Conservation (phyloP, 352 stramenopile species). For the Phytophthora lateralis region DNA sequence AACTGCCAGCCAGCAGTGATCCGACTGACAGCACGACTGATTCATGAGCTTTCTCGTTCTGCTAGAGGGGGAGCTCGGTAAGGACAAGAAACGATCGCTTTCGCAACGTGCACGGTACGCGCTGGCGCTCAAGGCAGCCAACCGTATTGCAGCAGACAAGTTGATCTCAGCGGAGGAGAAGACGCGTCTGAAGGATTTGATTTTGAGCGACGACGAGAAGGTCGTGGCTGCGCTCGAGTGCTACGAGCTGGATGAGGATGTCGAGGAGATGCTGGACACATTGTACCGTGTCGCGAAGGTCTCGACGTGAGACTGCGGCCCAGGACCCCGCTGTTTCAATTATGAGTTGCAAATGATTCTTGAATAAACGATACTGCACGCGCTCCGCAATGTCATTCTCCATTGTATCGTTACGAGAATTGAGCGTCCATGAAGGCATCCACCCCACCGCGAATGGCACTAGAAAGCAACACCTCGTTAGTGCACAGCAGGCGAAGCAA, state of each 20-base stretch:
- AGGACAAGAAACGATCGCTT: constrained; percentile 59
- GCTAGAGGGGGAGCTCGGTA: constrained; percentile 70
- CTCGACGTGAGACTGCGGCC: constrained; percentile 24
- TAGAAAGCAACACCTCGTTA: constrained; percentile 28
- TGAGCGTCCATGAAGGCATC: constrained; percentile 68
- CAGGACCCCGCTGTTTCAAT: constrained; percentile 15
- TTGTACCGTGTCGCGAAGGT: constrained; percentile 80
- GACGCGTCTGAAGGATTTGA: constrained; percentile 80
- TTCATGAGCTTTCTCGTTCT: constrained; percentile 28
- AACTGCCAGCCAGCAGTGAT: constrained; percentile 9
- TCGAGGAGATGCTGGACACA: constrained; percentile 87
- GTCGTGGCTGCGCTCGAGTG: constrained; percentile 78
- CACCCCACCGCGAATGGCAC: constrained; percentile 60
- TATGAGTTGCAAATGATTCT: constrained; percentile 21
- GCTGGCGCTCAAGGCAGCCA: constrained; percentile 78
- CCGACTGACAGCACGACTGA: constrained; percentile 20
- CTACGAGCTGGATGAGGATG: constrained; percentile 84
- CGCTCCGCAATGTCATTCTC: constrained; percentile 6
- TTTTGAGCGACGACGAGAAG: constrained; percentile 80
- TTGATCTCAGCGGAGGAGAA: constrained; percentile 82
- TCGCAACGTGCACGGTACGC: constrained; percentile 76
- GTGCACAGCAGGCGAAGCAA: constrained; percentile 3
- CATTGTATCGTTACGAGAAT: constrained; percentile 23
- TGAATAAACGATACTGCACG: constrained; percentile 20
- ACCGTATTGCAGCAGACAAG: constrained; percentile 81